Evolutionary conservation across 2,329 filamentous ascomycete genomes (phyloP).

Genomic region (Fusarium azukiicola): DNA sequence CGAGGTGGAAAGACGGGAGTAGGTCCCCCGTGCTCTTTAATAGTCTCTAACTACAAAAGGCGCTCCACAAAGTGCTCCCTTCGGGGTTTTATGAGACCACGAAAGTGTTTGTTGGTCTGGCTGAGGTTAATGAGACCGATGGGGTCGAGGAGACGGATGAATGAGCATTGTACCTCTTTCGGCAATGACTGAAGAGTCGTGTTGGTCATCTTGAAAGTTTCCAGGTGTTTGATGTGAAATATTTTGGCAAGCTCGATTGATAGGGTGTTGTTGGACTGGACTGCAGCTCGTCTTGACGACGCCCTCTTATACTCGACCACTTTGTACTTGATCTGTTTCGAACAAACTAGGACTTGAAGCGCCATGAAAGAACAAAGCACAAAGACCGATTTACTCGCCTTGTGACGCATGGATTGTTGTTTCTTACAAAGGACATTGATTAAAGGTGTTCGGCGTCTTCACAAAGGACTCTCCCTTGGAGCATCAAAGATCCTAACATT

Average conservation of each 20-base stretch:
- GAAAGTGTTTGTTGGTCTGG: conserved; percentile 37
- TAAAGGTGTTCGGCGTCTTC: background rate
- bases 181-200: conserved; percentile 30
- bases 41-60: conserved; percentile 30
- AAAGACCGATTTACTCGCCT: no score
- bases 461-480: background rate
- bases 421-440: background rate
- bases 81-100: conserved; percentile 28
- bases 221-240: background rate
- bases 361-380: no score
- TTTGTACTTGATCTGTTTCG: no score
- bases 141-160: conserved; percentile 43
- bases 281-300: no score
- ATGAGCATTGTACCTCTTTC: conserved; percentile 38
- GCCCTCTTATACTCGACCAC: no score
- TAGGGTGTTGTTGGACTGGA: no score
- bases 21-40: conserved; percentile 20
- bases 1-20: conserved; percentile 13
- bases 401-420: background rate
- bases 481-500: no score
- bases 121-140: conserved; percentile 38
- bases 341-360: no score
- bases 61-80: conserved; percentile 33
- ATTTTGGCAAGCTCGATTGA: background rate
- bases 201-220: background rate